Evolutionary conservation across 2,329 filamentous ascomycete species (phyloP), one percentile per base, ranked within the genome.

Genomic region (Cladophialophora immunda): DNA sequence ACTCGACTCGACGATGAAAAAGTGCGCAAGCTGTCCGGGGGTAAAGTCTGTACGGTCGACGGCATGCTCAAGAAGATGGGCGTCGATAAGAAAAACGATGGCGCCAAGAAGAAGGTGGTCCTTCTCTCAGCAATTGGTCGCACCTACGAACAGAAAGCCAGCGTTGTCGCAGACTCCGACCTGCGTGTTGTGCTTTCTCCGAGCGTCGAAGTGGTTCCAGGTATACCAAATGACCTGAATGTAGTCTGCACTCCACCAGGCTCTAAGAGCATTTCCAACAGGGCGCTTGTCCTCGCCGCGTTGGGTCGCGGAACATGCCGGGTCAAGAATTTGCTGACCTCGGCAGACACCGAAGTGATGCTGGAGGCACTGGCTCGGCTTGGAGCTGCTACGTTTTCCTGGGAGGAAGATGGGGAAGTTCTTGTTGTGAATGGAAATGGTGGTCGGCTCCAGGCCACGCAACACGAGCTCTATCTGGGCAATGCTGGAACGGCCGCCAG

Each of bases 41-140:
- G 91, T 61, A 97, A 97, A 80, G 85, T 88, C 71, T 99, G 95
- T 77, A 90, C 92, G 0, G 92, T 97, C 2, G 92, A 97, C 73
- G 86, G 91, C 38, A 81, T 99, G 59, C 85, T 99, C 64, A 86
- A 90, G 71, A 97, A 97, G 77, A 99, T 99, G 95, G 93, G 91
- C 0, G 91, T 99, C 8, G 95, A 99, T 81, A 99, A 99, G 86
- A 99, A 99, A 84, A 99, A 99, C 72, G 92, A 97, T 53, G 95
- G 95, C 1, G 87, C 87, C 66, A 93, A 94, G 79, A 99, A 99
- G 85, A 98, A 97, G 81, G 91, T 99, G 70, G 94, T 97, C 6
- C 86, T 99, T 7, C 84, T 99, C 11, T 94, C 93, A 0, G 91
- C 91, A 13, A 97, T 99, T 76, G 95, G 95, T 65, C 88, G 90